Evolutionary conservation across 192 early-diverging fungal species (phyloP).

Genomic region (Coemansia sp.): DNA sequence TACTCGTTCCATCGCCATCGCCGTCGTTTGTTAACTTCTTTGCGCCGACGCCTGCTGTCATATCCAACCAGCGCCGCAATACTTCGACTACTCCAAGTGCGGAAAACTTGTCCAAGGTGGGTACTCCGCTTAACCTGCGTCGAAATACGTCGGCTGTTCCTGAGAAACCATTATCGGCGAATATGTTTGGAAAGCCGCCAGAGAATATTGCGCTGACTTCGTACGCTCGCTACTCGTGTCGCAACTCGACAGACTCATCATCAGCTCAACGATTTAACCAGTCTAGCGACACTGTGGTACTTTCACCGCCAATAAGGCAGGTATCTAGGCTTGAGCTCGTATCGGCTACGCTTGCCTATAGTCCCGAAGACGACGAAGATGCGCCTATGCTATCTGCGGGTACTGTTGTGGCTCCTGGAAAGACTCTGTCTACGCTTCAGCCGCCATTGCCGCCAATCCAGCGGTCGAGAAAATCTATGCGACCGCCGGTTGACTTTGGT

Average conservation of each 20-base stretch:
- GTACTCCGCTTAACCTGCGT: background rate
- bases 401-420: slow-evolving; percentile 8
- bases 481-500: background rate
- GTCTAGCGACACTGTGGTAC: slow-evolving; percentile 4
- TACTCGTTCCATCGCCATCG: slow-evolving; percentile 28
- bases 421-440: slow-evolving; percentile 7
- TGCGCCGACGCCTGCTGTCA: background rate
- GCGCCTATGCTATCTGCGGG: slow-evolving; percentile 22
- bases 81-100: background rate
- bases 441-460: slow-evolving; percentile 1
- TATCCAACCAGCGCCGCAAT: slow-evolving; percentile 9
- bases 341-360: slow-evolving; percentile 32
- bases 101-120: background rate
- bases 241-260: slow-evolving; percentile 26
- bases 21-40: slow-evolving; percentile 37
- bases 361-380: slow-evolving; percentile 9
- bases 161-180: background rate
- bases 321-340: slow-evolving; percentile 39
- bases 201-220: slow-evolving; percentile 28
- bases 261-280: slow-evolving; percentile 10
- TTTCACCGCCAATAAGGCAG: slow-evolving; percentile 7
- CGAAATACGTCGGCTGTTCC: slow-evolving; percentile 9
- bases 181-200: slow-evolving; percentile 8
- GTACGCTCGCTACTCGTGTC: slow-evolving; percentile 26
- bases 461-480: background rate